These are phyloP conservation scores for Cairneyella variabilis DNA, from an alignment of 495 filamentous ascomycete species.

Conservation along the genomic window DNA sequence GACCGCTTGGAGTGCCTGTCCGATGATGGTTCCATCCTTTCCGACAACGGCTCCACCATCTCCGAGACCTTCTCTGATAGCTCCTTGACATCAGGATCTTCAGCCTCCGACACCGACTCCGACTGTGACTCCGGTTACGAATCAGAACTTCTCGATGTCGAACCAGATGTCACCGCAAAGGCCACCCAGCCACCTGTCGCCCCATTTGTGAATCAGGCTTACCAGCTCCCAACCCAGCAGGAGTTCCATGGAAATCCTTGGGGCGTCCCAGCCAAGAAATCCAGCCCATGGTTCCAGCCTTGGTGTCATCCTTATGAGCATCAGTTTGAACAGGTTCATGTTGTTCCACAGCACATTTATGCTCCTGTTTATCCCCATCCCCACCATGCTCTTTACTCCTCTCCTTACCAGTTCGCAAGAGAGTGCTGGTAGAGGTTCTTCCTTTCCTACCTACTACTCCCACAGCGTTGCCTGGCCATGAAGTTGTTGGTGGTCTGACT, in stretches of 20 bases:
- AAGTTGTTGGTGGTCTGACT: not conserved
- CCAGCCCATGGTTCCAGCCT: slow-evolving; percentile 13
- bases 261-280: slow-evolving; percentile 11
- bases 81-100: slow-evolving; percentile 10
- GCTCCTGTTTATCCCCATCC: slow-evolving; percentile 8
- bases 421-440: slow-evolving; percentile 2
- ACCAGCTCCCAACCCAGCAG: slow-evolving; percentile 20
- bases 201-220: slow-evolving; percentile 12
- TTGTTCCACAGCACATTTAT: slow-evolving; percentile 5
- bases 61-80: too few relatives aligned
- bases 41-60: slow-evolving; percentile 16
- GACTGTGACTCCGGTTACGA: slow-evolving; percentile 3
- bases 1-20: slow-evolving; percentile 4
- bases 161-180: too few relatives aligned
- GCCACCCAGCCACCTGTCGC: not conserved
- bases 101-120: slow-evolving; percentile 12
- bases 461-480: slow-evolving; percentile 1
- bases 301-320: slow-evolving; percentile 19
- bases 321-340: slow-evolving; percentile 13
- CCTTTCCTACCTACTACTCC: not conserved
- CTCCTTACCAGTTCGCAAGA: slow-evolving; percentile 8
- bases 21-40: slow-evolving; percentile 14
- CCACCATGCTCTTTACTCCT: slow-evolving; percentile 11
- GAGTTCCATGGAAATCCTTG: slow-evolving; percentile 14
- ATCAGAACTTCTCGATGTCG: not conserved